phyloP scores from a whole-genome alignment of 2,329 filamentous ascomycete genomes.

The Fusarium dlaminii region DNA sequence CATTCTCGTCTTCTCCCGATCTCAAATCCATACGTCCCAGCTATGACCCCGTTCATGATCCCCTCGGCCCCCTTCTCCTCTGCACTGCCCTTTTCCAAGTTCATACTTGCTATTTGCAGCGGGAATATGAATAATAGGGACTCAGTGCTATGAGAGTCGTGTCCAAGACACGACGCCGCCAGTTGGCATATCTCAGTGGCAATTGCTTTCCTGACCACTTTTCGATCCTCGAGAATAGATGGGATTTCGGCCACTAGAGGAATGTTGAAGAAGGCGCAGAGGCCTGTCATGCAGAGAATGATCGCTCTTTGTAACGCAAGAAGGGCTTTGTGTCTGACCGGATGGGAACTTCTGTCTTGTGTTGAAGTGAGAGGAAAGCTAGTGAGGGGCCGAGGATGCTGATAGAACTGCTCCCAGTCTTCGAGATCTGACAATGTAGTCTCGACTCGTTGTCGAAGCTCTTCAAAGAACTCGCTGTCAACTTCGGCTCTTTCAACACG shows the following conservation, averaged over 20 bases:
- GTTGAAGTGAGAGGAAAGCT: background rate
- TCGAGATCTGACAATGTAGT: background rate
- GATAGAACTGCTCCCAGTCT: conserved; percentile 4
- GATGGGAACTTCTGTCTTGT: background rate
- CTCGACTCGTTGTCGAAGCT: background rate
- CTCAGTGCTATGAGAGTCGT: background rate
- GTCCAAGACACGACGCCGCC: background rate
- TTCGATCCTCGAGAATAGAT: background rate
- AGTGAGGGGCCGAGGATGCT: background rate
- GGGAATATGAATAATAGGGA: conserved; percentile 14
- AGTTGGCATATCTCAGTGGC: conserved; percentile 16
- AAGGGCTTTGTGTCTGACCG: background rate
- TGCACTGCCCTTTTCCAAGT: background rate
- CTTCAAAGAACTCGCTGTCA: background rate
- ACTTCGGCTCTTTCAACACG: background rate
- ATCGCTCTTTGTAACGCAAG: conserved; percentile 8
- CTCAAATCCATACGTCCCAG: conserved; percentile 12
- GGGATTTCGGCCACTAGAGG: background rate
- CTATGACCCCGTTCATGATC: conserved; percentile 17
- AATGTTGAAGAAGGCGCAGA: background rate
- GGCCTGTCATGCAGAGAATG: conserved; percentile 6
- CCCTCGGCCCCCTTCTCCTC: conserved; percentile 8
- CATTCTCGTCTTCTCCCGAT: conserved; percentile 13
- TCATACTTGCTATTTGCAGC: conserved; percentile 8
- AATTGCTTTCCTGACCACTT: background rate